These are phyloP conservation scores for Knufia petricola DNA, from an alignment of 2,329 filamentous ascomycete species.

Conservation along the genomic window DNA sequence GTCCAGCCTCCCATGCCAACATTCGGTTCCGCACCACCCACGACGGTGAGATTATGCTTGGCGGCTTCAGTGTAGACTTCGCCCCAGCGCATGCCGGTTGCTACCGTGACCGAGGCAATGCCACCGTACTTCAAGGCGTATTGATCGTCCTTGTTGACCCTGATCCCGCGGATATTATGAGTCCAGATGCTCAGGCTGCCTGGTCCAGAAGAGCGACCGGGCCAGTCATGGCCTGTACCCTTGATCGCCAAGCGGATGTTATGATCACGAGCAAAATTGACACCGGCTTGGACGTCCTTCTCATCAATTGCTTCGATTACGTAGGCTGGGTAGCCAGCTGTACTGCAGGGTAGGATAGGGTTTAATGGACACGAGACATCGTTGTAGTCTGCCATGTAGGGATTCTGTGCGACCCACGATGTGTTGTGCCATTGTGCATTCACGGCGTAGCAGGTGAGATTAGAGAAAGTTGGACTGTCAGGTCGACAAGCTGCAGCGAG, in stretches of 20 bases:
- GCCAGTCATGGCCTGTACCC: slow-evolving; percentile 48
- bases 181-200: slow-evolving; percentile 10
- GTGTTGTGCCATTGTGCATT: slow-evolving; percentile 27
- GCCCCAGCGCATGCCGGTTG: slow-evolving; percentile 44
- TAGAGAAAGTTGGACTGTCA: slow-evolving; percentile 25
- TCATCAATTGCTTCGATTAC: slow-evolving; percentile 29
- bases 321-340: slow-evolving; percentile 28
- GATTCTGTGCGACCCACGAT: slow-evolving; percentile 32
- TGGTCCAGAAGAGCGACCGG: slow-evolving; percentile 12
- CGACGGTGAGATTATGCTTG: slow-evolving; percentile 38
- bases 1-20: slow-evolving; percentile 44
- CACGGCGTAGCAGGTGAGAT: slow-evolving; percentile 27
- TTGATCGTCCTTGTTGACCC: neutral
- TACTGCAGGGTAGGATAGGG: slow-evolving; percentile 22
- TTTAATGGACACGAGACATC: slow-evolving; percentile 44
- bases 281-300: slow-evolving; percentile 29
- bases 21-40: slow-evolving; percentile 47
- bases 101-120: slow-evolving; percentile 42
- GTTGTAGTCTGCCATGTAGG: slow-evolving; percentile 36
- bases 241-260: slow-evolving; percentile 40
- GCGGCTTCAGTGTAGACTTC: slow-evolving; percentile 46
- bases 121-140: slow-evolving; percentile 10
- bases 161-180: neutral
- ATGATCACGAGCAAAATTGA: slow-evolving; percentile 29
- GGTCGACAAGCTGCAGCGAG: slow-evolving; percentile 40